A percentile compares a stretch with the other conserved stretches of the same genome.
Evolutionary conservation across 495 filamentous ascomycete species (phyloP).

Genomic region (Lasiosphaeriaceae sp.): DNA sequence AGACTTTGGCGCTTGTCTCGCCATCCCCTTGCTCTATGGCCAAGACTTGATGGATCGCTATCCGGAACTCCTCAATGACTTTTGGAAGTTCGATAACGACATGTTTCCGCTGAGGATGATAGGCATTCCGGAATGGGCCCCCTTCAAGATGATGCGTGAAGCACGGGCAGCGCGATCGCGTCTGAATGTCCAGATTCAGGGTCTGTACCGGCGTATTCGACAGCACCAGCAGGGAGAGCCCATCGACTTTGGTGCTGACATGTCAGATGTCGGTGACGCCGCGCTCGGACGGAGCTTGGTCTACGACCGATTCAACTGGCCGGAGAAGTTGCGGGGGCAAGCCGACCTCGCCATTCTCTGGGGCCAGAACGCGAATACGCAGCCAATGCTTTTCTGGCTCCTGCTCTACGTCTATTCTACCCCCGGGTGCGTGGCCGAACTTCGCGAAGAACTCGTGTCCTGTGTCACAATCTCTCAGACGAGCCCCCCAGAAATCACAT

Average conservation of each 20-base stretch:
- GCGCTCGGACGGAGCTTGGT: background rate
- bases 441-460: background rate
- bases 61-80: conserved; percentile 6
- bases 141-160: conserved; percentile 15
- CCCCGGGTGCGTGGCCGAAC: background rate
- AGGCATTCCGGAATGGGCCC: conserved; percentile 13
- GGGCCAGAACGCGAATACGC: conserved; percentile 11
- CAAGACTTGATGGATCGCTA: conserved; percentile 5
- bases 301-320: conserved; percentile 3
- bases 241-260: conserved; percentile 7
- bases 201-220: conserved; percentile 4
- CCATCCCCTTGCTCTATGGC: conserved; percentile 11
- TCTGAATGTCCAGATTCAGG: conserved; percentile 1
- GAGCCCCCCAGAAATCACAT: background rate
- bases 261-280: conserved; percentile 10
- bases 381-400: conserved; percentile 7
- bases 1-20: conserved; percentile 8
- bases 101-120: conserved; percentile 17
- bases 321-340: background rate
- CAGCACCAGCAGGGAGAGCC: conserved; percentile 1
- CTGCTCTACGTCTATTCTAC: conserved; percentile 7
- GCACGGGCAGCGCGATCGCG: conserved; percentile 8
- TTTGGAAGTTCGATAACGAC: conserved; percentile 18
- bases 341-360: background rate
- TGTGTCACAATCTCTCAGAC: background rate